Evolutionary conservation across 2,329 filamentous ascomycete species (phyloP).

Genomic region (Fusarium luffae): DNA sequence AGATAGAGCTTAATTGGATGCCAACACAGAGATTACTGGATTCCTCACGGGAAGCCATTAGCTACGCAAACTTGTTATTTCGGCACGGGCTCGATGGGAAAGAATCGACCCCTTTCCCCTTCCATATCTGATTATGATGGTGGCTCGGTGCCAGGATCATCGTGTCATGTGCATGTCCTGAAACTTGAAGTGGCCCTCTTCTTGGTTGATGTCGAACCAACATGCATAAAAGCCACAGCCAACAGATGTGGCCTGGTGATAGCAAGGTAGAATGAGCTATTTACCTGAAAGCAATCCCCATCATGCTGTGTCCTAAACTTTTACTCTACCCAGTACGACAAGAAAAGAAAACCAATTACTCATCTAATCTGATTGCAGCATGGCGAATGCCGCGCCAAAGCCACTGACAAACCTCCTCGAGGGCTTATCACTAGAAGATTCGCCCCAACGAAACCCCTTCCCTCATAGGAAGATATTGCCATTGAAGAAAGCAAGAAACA

Average conservation of each 20-base stretch:
- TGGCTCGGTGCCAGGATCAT: too few relatives aligned
- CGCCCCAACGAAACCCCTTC: too few relatives aligned
- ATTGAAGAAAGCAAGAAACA: too few relatives aligned
- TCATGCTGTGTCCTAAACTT: accelerated
- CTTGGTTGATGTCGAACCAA: background rate
- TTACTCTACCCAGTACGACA: background rate
- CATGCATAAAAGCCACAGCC: background rate
- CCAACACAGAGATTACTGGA: too few relatives aligned
- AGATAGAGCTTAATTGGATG: too few relatives aligned
- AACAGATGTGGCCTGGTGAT: background rate
- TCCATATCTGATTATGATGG: too few relatives aligned
- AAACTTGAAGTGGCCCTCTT: background rate
- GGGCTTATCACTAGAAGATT: too few relatives aligned
- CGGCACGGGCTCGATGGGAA: too few relatives aligned
- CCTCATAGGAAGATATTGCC: too few relatives aligned
- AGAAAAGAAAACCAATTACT: accelerated
- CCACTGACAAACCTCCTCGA: background rate
- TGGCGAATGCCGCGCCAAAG: background rate
- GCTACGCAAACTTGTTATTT: too few relatives aligned
- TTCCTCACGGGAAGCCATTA: too few relatives aligned
- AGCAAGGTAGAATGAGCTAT: background rate
- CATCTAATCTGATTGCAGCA: background rate
- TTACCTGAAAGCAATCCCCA: background rate
- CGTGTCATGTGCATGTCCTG: background rate
- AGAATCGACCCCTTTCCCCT: too few relatives aligned